Evolutionary conservation across 148 eudicot genomes (phyloP).

Genomic region (Vaccinium vitisidaea): DNA sequence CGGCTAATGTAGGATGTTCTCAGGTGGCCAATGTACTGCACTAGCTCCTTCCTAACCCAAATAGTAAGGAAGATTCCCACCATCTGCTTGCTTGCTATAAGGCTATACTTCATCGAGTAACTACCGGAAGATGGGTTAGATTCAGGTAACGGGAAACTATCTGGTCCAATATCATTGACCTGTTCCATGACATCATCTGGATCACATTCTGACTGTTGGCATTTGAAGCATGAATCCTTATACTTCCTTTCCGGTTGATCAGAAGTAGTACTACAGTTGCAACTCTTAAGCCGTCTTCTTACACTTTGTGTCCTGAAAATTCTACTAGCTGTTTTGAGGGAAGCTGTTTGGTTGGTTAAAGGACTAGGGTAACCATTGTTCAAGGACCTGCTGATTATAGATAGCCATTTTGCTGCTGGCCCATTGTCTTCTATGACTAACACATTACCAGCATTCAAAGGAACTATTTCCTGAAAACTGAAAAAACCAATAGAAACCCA

Average conservation of each 20-base stretch:
- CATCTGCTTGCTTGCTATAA: slow-evolving; percentile 60
- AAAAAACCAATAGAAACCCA: background rate
- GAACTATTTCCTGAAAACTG: slow-evolving; percentile 82
- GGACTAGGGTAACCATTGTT: slow-evolving; percentile 20
- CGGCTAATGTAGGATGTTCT: slow-evolving; percentile 46
- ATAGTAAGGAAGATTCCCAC: slow-evolving; percentile 57
- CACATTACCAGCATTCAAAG: slow-evolving; percentile 77
- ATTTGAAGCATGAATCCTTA: slow-evolving; percentile 53
- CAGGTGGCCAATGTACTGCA: slow-evolving; percentile 49
- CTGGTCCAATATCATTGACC: slow-evolving; percentile 37
- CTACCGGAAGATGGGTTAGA: slow-evolving; percentile 17
- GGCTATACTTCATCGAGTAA: slow-evolving; percentile 34
- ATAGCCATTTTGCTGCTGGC: slow-evolving; percentile 67
- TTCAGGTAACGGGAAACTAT: slow-evolving; percentile 27
- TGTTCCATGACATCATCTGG: slow-evolving; percentile 44
- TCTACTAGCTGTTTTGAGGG: slow-evolving; percentile 58
- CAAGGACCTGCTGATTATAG: slow-evolving; percentile 53
- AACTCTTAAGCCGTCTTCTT: slow-evolving; percentile 46
- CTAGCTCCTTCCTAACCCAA: slow-evolving; percentile 53
- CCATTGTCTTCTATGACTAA: slow-evolving; percentile 69
- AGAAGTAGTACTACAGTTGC: slow-evolving; percentile 46
- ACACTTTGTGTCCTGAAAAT: slow-evolving; percentile 48
- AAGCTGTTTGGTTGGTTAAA: slow-evolving; percentile 14
- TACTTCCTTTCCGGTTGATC: slow-evolving; percentile 42
- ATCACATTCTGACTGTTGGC: slow-evolving; percentile 31